A percentile compares a stretch with the other conserved stretches of the same genome.
These are phyloP conservation scores for Sporisorium scitamineum DNA, from an alignment of 1,284 basidiomycete species.

Conservation along the genomic window DNA sequence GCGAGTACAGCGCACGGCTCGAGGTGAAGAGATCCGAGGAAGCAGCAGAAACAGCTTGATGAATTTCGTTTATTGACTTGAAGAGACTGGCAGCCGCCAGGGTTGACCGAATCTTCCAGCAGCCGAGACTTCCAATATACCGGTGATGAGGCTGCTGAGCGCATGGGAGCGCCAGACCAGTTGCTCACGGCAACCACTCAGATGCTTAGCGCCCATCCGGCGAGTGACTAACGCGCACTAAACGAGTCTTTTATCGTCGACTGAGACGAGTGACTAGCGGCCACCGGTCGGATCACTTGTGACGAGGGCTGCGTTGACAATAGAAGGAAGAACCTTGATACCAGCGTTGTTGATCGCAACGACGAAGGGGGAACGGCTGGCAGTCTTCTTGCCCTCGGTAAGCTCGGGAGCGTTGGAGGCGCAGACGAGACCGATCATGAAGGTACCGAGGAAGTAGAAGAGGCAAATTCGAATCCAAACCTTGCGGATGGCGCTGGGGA, in stretches of 20 bases:
- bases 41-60: conserved; percentile 88
- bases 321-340: conserved; percentile 70
- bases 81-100: too few relatives aligned
- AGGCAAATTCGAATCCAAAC: conserved; percentile 64
- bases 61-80: too few relatives aligned
- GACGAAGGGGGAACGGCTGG: conserved; percentile 53
- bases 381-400: conserved; percentile 48
- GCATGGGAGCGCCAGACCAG: too few relatives aligned
- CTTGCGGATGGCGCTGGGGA: conserved; percentile 58
- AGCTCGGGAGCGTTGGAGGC: conserved; percentile 57
- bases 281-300: too few relatives aligned
- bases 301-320: conserved; percentile 81
- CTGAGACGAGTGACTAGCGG: too few relatives aligned
- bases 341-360: conserved; percentile 67
- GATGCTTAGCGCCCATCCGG: too few relatives aligned
- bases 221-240: too few relatives aligned
- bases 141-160: too few relatives aligned
- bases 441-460: conserved; percentile 71
- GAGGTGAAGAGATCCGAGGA: conserved; percentile 84
- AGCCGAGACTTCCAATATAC: too few relatives aligned
- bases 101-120: too few relatives aligned
- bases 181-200: too few relatives aligned
- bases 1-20: conserved; percentile 79
- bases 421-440: conserved; percentile 61
- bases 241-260: too few relatives aligned